These are phyloP conservation scores for Chiua virens DNA, from an alignment of 768 basidiomycete species.

Conservation along the genomic window DNA sequence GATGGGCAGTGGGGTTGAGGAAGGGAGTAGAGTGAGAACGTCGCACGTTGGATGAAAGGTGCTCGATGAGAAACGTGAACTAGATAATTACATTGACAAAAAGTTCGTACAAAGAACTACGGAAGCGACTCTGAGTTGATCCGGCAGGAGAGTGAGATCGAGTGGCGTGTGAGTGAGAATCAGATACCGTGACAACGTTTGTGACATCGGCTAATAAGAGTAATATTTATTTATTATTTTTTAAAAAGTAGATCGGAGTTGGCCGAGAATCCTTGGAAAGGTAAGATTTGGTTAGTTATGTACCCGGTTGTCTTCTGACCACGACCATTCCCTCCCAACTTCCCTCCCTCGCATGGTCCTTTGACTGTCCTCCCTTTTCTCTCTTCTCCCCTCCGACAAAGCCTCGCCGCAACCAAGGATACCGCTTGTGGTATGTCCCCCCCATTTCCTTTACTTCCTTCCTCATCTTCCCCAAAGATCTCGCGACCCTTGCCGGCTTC, in stretches of 20 bases:
- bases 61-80: constrained; percentile 9
- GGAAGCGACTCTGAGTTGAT: too few species aligned
- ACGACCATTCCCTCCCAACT: constrained; percentile 20
- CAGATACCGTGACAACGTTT: constrained; percentile 10
- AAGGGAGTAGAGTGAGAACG: constrained; percentile 16
- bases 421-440: constrained; percentile 46
- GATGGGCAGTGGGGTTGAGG: constrained; percentile 5
- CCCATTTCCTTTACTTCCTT: neutral
- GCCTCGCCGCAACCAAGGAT: constrained; percentile 53
- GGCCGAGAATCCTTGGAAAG: constrained; percentile 25
- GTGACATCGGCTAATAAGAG: constrained; percentile 31
- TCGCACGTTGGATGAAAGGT: neutral
- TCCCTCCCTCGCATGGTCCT: constrained; percentile 35
- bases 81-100: neutral
- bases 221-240: neutral
- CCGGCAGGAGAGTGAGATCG: constrained; percentile 20
- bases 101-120: too few species aligned
- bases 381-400: constrained; percentile 35
- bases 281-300: constrained; percentile 24
- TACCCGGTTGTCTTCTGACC: constrained; percentile 33
- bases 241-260: constrained; percentile 20
- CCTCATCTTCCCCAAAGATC: constrained; percentile 47
- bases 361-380: constrained; percentile 32
- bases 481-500: constrained; percentile 95
- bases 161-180: constrained; percentile 11